These are phyloP conservation scores for Maudiozyma turicensis DNA, from an alignment of 805 yeast species.

Conservation along the genomic window DNA sequence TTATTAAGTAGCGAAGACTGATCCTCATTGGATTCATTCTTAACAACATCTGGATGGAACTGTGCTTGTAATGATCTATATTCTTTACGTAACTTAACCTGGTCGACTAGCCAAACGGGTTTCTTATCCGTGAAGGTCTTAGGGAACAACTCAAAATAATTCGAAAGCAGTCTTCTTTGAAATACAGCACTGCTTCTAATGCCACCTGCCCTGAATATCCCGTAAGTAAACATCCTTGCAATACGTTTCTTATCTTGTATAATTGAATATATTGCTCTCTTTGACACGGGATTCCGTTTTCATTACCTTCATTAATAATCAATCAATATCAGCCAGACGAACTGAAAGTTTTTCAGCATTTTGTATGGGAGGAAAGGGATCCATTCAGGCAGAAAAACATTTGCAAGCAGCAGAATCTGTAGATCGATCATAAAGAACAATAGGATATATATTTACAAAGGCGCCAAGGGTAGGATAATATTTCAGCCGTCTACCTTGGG, in stretches of 20 bases:
- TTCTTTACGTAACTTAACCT: constrained; percentile 54
- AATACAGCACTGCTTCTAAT: neutral
- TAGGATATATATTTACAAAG: too few species aligned
- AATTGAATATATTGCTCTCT: neutral
- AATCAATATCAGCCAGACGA: too few species aligned
- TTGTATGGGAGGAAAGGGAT: too few species aligned
- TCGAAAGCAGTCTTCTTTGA: constrained; percentile 11
- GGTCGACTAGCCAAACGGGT: constrained; percentile 59
- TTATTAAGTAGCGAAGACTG: constrained; percentile 52
- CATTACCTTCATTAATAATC: too few species aligned
- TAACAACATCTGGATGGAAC: constrained; percentile 68
- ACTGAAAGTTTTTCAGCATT: too few species aligned
- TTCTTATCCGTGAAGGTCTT: constrained; percentile 57
- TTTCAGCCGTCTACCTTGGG: too few species aligned
- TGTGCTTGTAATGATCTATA: constrained; percentile 62
- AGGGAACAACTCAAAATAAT: constrained; percentile 63
- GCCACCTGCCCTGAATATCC: neutral
- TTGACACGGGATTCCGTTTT: neutral
- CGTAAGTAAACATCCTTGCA: neutral
- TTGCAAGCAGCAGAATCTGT: too few species aligned
- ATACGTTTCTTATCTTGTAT: neutral
- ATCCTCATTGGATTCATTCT: constrained; percentile 8
- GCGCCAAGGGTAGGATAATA: too few species aligned
- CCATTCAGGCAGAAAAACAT: too few species aligned
- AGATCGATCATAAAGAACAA: too few species aligned